Evolutionary conservation across 176 grass and related monocot genomes (phyloP), one percentile per base, ranked within the genome.

Genomic region (Pharus latifolius): DNA sequence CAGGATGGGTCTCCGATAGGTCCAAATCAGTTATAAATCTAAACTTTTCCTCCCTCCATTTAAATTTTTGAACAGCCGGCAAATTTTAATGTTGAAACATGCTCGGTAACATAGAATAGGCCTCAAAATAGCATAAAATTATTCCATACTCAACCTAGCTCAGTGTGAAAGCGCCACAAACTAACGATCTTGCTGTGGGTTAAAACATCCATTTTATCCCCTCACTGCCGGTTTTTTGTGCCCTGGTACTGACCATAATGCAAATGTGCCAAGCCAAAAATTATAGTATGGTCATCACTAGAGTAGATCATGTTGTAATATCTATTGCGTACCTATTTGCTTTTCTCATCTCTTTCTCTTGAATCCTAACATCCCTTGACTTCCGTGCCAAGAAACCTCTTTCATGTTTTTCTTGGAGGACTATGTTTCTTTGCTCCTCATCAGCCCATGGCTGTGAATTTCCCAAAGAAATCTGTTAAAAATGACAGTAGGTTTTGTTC

Each of bases 401-500:
- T 34, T 73, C 71, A 68, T 84, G 86, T 49, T 84, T 88, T 72
- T 88, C 86, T 80, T 66, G 30, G 22, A 80, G 69, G 38, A 77
- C 57, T 74, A 33, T 76, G 6, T 58, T 79, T 51, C 86, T 88
- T 50, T 84, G 50, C 25, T 72, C 76, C 72, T 88, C 86, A 53
- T 80, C 73, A 79, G 60, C 49, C 86, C 86, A 88, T 83, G 46
- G 79, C 86, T 84, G 60, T 23, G 25, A 52, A 84, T 59, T 49
- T 31, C n/a, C n/a, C n/a, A 63, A 53, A 72, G 60, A 17, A 55
- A 48, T 12, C 15, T 11, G 43, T 63, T 24, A 42, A 37, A 49
- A 40, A 32, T 38, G 17, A 54, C 9, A 60, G 24, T 31, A 49
- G 35, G n/a, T 63, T 14, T 61, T 69, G 27, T 30, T 68, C 37